Percentiles rank a stretch among this genome's conserved stretches.
Conservation (phyloP, 805 yeast species). For the Brettanomyces bruxellensis region DNA sequence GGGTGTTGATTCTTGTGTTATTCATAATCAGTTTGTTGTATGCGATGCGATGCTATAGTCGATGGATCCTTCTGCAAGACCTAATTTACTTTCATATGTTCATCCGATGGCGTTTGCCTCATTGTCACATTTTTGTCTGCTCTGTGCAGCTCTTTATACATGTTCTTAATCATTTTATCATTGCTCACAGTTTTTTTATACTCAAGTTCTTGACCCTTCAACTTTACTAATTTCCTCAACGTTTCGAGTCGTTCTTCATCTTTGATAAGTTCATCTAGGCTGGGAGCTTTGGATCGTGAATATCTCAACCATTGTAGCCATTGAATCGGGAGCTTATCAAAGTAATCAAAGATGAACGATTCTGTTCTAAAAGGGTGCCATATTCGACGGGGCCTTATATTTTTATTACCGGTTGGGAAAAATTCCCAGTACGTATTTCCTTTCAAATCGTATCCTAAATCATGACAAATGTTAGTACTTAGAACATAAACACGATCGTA, state of each 20-base stretch:
- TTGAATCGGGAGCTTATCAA: conserved; percentile 51
- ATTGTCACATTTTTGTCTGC: conserved; percentile 3
- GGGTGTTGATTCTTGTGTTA: too few relatives aligned
- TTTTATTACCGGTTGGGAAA: conserved; percentile 33
- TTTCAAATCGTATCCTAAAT: conserved; percentile 59
- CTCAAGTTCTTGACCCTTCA: conserved; percentile 35
- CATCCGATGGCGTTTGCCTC: too few relatives aligned
- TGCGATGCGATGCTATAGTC: too few relatives aligned
- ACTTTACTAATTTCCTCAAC: conserved; percentile 41
- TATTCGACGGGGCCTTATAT: conserved; percentile 47
- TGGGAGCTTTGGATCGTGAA: conserved; percentile 52
- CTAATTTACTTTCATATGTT: too few relatives aligned
- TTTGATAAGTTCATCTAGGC: conserved; percentile 47
- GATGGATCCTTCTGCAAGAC: too few relatives aligned
- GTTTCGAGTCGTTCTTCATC: conserved; percentile 50
- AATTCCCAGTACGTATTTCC: conserved; percentile 88
- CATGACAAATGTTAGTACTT: neutral
- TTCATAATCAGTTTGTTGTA: too few relatives aligned
- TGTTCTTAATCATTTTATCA: conserved; percentile 11
- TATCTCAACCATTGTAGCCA: conserved; percentile 79
- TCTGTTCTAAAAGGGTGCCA: conserved; percentile 45
- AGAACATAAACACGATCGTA: neutral
- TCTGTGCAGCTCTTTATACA: conserved; percentile 17
- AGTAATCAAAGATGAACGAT: conserved; percentile 48
- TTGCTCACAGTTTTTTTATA: conserved; percentile 11